Conservation (phyloP, 2,329 filamentous ascomycete species). For the Blastomyces parvus region DNA sequence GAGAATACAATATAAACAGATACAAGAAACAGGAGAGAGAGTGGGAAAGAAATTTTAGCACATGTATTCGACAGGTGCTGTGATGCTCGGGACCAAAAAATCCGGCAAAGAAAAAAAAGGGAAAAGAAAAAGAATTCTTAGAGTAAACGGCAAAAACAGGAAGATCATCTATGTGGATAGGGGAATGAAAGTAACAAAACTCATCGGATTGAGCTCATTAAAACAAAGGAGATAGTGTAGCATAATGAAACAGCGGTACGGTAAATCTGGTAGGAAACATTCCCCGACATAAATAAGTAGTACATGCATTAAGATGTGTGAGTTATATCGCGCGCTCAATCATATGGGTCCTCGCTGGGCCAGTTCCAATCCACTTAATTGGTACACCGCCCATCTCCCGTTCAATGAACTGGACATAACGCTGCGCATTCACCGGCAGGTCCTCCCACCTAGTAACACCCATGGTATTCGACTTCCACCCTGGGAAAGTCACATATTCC, state of each 20-base stretch:
- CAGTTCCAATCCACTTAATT: conserved; percentile 55
- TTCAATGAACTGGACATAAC: conserved; percentile 56
- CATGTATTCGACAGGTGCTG: neutral
- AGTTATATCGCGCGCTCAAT: conserved; percentile 36
- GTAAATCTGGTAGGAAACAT: neutral
- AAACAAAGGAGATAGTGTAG: neutral
- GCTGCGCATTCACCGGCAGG: conserved; percentile 48
- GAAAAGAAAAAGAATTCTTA: neutral
- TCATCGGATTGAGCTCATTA: neutral
- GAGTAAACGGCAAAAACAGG: too few species aligned
- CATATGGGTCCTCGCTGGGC: conserved; percentile 53
- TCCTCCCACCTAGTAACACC: conserved; percentile 48
- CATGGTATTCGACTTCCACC: conserved; percentile 53
- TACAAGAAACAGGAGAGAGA: too few species aligned
- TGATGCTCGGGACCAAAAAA: neutral
- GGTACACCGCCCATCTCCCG: conserved; percentile 43
- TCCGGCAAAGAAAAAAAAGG: neutral
- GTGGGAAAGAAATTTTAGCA: neutral
- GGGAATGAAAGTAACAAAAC: neutral
- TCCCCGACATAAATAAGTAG: neutral
- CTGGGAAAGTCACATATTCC: conserved; percentile 50
- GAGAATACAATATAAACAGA: neutral
- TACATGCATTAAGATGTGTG: neutral
- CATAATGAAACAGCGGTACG: neutral
- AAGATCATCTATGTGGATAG: neutral